Evolutionary conservation across 139 green algal genomes (phyloP), one percentile per base, ranked within the genome.

Genomic region (Marvania coccoides): DNA sequence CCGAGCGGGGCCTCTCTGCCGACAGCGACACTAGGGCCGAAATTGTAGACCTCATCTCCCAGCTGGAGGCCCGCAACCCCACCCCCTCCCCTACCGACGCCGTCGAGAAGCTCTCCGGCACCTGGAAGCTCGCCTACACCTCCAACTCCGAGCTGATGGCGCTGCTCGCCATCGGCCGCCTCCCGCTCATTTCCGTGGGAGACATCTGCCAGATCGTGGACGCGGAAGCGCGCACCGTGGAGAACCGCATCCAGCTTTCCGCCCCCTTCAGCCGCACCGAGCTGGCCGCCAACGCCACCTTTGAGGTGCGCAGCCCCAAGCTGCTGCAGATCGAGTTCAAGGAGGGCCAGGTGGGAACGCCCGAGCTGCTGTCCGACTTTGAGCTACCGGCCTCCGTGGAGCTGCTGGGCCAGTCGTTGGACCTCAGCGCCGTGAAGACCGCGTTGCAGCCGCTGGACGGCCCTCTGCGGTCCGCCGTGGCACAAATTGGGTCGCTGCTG

Each of bases 91-190:
- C 85, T 15, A 88, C 82, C 55, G 84, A 94, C 35, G 60, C 69
- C 2, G 15, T 26, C 4, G 45, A 60, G 13, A 70, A 61, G 61
- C 73, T 96, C 51, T 67, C 73, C 14, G 91, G 91, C 37, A 65
- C 76, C 9, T 97, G 90, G 90, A 85, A 85, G 51, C 75, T 96
- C 39, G 75, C 85, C n/a, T 97, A 97, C 84, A 95, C 92, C 8
- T 84, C 80, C 61, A 94, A 90, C 69, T 82, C 77, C 4, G 86
- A 94, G 70, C 77, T 98, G 26, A 60, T 91, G 0, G 76, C 78
- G 15, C 62, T 98, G 37, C 78, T 98, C 65, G 83, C 82, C 2
- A 55, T 94, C 6, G 72, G 58, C 51, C 77, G 76, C 36, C 81
- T 98, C 47, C 92, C 92, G 1, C 70, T 91, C 47, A 69, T 97